Base-by-base conservation (phyloP, 176 grass and related monocot genomes). In the Saccharum officinarum region DNA sequence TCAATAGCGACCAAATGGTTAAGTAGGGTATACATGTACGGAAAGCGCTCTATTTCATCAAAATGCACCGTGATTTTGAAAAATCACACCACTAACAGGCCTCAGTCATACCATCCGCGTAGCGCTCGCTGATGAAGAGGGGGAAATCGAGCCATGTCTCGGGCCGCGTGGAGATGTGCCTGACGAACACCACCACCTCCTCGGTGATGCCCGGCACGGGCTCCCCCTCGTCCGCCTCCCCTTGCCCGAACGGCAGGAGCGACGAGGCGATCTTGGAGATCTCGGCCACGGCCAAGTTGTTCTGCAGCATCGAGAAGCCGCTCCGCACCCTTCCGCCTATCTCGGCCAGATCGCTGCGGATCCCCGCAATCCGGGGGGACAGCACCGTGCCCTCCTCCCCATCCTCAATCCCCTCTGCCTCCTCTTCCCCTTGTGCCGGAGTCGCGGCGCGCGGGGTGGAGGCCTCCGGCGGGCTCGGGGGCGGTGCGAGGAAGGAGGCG, bases 191-290 rank as follows among this genome's bases (percentile, higher is more conserved):
- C 74, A 97, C 23, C 36, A 85, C 83, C 62, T 97, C 88, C 90
- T 94, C 95, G 47, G 88, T 92, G 0, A 78, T 13, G 60, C 89
- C 91, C 12, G 71, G 83, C 3, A 89, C 92, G 3, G 69, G 64
- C 71, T 81, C 88, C 16, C 77, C 83, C 5, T 87, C 86, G 30
- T 86, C 90, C 2, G 72, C 81, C 0, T 94, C 95, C 7, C 84
- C 84, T 12, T 84, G 77, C 42, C 84, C 90, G 41, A 97, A 94
- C n/a, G 90, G 95, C 86, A 97, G 78, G 16, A 95, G 65, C 69
- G 94, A 88, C 72, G 94, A 90, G 7, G 94, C 90, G 41, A 94
- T 88, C 80, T 97, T 97, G n/a, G 92, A 94, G n/a, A 97, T 92
- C 83, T 89, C 89, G 12, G 89, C 72, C 23, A 90, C 90, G 7